Base-by-base conservation (phyloP, 257 asterid species). In the Nicotiana obtusifolia region DNA sequence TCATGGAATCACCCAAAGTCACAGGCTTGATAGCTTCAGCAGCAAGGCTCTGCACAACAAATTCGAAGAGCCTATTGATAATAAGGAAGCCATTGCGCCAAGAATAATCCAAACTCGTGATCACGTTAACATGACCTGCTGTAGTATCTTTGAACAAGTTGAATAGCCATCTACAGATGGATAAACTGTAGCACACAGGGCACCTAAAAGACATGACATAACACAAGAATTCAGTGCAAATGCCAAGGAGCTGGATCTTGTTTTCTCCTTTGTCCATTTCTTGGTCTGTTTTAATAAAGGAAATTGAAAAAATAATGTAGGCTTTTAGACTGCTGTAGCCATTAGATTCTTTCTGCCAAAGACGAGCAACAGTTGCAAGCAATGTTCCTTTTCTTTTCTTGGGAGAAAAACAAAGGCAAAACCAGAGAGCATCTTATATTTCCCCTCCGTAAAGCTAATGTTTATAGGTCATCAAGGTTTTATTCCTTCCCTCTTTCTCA, bases 21-120 rank as follows among this genome's bases (percentile, higher is more conserved):
- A 81, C 83, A 1, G 86, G 81, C 69, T 84, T 82, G 44, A 35
- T 59, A 41, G 87, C 86, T 52, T 76, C 86, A 54, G 81, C 76
- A 67, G n/a, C 82, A 61, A 87, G 64, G 54, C 61, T 47, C 65
- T 35, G 22, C 35, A 54, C 37, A 61, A 81, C 20, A 33, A 11
- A 69, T 37, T 75, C 62, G 10, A 26, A 26, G 2, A 78, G 53
- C 71, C 77, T 61, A 16, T 67, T 78, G n/a, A 85, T 13, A 24
- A 79, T 61, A 26, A 20, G 47, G 8, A 71, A 15, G n/a, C 49
- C 81, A 65, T 16, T n/a, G 64, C 61, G 1, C 44, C 78, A 35
- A 54, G 76, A 69, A 53, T 56, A 37, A n/a, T 31, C 80, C 56
- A 37, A 26, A 41, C 35, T 53, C 17, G 13, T 47, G 77, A 22